Evolutionary conservation across 1,284 basidiomycete species (phyloP).

Genomic region (Kwoniella shivajii): DNA sequence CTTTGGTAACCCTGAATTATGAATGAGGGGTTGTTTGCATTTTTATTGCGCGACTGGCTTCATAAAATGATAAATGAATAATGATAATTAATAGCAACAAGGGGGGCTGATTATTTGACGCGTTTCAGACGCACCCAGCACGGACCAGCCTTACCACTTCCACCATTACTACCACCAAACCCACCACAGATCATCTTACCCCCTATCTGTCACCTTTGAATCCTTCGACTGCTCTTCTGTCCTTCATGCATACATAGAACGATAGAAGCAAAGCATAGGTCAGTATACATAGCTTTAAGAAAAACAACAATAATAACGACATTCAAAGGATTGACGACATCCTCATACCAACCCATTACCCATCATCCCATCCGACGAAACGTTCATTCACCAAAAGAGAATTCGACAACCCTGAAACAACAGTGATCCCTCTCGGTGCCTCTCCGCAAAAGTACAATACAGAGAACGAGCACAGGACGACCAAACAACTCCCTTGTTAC

Average conservation of each 20-base stretch:
- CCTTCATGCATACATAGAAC: background rate
- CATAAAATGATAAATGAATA: background rate
- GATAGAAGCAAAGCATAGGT: too few relatives aligned
- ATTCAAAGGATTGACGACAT: background rate
- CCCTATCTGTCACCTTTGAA: too few relatives aligned
- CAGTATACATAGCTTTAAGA: too few relatives aligned
- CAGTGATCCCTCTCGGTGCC: background rate
- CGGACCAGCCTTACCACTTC: background rate
- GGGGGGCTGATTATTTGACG: background rate
- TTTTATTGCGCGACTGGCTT: conserved; percentile 5
- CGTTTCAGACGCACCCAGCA: conserved; percentile 2
- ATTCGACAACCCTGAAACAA: conserved; percentile 5
- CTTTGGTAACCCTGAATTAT: background rate
- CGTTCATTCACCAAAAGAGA: background rate
- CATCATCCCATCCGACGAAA: background rate
- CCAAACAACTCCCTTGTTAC: conserved; percentile 1
- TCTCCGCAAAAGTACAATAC: background rate
- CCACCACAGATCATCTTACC: too few relatives aligned
- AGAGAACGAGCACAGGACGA: background rate
- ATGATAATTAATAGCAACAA: background rate
- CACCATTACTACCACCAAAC: background rate
- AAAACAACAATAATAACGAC: too few relatives aligned
- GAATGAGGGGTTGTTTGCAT: background rate
- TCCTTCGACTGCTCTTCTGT: background rate
- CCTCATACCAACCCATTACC: background rate